These are phyloP conservation scores for Ceratocystis harringtonii DNA, from an alignment of 2,329 filamentous ascomycete genomes.

Conservation along the genomic window DNA sequence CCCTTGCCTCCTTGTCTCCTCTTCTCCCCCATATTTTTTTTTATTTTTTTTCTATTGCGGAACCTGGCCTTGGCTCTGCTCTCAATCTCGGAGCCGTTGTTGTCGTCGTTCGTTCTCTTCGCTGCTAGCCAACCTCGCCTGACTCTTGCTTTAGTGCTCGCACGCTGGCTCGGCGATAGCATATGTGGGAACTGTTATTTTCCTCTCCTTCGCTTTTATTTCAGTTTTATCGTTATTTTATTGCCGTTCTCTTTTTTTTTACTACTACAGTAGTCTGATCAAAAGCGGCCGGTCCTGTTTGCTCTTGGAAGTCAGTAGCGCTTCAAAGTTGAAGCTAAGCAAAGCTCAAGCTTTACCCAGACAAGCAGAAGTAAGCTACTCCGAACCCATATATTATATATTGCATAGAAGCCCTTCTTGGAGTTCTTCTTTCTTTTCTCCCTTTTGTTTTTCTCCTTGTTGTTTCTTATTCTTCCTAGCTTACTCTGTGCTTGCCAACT, in stretches of 20 bases:
- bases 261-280: not conserved
- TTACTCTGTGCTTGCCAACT: not conserved
- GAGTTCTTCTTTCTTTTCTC: not conserved
- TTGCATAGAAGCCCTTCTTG: not conserved
- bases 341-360: not conserved
- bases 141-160: slow-evolving; percentile 27
- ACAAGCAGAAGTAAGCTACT: not conserved
- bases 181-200: not conserved
- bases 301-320: slow-evolving; percentile 18
- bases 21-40: not conserved
- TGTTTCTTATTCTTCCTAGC: not conserved
- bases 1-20: not conserved
- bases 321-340: slow-evolving; percentile 5
- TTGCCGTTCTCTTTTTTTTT: slow-evolving; percentile 23
- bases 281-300: slow-evolving; percentile 24
- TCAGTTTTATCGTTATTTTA: slow-evolving; percentile 20
- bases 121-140: not conserved
- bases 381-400: not conserved
- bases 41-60: too few species aligned
- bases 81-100: not conserved
- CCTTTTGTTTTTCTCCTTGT: not conserved
- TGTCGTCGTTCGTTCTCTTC: not conserved
- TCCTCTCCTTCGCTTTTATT: not conserved
- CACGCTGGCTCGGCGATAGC: not conserved
- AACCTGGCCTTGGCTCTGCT: too few species aligned